Percentiles rank a stretch among this genome's conserved stretches.
Conservation (phyloP, 257 asterid genomes). For the Primulina huaijiensis region DNA sequence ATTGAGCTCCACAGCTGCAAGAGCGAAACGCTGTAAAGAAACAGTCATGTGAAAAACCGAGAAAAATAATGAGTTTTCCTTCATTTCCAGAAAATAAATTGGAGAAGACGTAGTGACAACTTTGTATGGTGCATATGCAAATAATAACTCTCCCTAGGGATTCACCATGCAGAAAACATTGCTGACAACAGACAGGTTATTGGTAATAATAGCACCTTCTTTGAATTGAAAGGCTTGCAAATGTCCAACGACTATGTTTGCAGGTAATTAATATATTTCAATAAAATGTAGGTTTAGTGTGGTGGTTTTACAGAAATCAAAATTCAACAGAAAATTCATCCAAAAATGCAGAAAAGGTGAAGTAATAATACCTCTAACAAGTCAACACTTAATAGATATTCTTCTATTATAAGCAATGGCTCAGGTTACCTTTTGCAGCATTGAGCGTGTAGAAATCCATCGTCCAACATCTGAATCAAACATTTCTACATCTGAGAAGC, state of each 20-base stretch:
- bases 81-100: not conserved
- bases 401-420: constrained; percentile 10
- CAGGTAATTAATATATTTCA: not conserved
- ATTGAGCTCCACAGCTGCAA: constrained; percentile 72
- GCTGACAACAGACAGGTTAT: not conserved
- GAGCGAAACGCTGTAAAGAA: constrained; percentile 62
- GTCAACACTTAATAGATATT: not conserved
- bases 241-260: not conserved
- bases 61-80: not conserved
- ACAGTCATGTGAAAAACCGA: constrained; percentile 19
- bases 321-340: not conserved
- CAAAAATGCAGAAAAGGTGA: constrained; percentile 8
- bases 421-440: constrained; percentile 64
- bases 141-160: not conserved
- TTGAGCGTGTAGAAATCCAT: constrained; percentile 75
- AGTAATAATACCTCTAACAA: not conserved
- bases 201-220: not conserved
- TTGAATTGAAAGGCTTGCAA: not conserved
- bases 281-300: not conserved
- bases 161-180: not conserved
- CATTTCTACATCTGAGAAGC: constrained; percentile 78
- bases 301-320: not conserved
- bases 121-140: not conserved
- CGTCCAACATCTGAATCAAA: constrained; percentile 63
- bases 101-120: not conserved